Base-by-base conservation (phyloP, 2,329 filamentous ascomycete genomes). In the Huntiella decipiens region DNA sequence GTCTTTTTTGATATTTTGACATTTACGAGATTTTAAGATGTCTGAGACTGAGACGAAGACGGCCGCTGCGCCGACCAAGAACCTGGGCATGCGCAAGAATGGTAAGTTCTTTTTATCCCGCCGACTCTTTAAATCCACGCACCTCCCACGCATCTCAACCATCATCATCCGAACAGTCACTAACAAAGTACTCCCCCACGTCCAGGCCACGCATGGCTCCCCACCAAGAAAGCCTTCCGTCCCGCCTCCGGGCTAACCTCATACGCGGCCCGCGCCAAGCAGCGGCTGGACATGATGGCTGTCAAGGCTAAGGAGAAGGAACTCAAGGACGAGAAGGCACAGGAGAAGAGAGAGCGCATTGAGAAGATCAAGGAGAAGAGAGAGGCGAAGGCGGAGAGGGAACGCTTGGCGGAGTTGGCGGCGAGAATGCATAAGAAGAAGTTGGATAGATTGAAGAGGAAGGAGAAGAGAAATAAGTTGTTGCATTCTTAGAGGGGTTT, bases 401-500 rank as follows among this genome's bases (percentile, higher is more conserved):
- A 87, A 57, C 71, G 88, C 54, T 96, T 88, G 59, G 84, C 86
- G 61, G 84, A 87, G 68, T 75, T 98, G 75, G 88, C 86, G 15
- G 84, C 86, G 66, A 96, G 91, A 68, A 96, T 98, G 91, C 88
- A 96, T 66, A 77, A 75, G 63, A 96, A 94, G 71, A 73, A 87
- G 51, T 80, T 96, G 10, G 91, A 98, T 65, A 75, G 91, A 55
- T 64, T 94, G 62, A 94, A 86, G 77, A 75, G 87, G 58, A 82
- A 85, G 63, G 91, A 98, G 70, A 96, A 96, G 78, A 77, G 91
- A 59, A 98, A 88, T 64, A 91, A 88, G 67, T 65, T 85, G 60
- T 59, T 81, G 56, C 78, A 79, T 60, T 79, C 75, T 50, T 79
- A 37, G 47, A 46, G 31, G 28, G 17, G 4, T 19, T 5, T 17